These are phyloP conservation scores for Pezicula neosporulosa DNA, from an alignment of 2,329 filamentous ascomycete genomes.

Conservation along the genomic window DNA sequence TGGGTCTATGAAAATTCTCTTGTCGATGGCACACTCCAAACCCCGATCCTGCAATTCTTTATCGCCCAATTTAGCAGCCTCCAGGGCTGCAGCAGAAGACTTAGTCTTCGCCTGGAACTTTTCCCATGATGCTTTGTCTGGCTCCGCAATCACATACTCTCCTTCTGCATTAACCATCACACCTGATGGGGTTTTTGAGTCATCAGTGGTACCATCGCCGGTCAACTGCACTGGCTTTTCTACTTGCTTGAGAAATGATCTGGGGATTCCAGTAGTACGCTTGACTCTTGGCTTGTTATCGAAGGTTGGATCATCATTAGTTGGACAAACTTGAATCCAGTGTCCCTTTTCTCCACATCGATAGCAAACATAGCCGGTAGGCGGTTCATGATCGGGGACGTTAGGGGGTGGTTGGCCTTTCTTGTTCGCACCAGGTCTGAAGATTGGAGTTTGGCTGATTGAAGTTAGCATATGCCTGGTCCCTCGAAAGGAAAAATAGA, in stretches of 20 bases:
- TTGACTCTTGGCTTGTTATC: conserved; percentile 92
- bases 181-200: conserved; percentile 76
- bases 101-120: conserved; percentile 94
- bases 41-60: conserved; percentile 86
- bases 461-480: conserved; percentile 9
- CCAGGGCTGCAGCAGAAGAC: conserved; percentile 77
- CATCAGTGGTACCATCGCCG: conserved; percentile 73
- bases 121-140: conserved; percentile 95
- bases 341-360: conserved; percentile 97
- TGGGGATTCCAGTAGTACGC: conserved; percentile 93
- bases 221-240: conserved; percentile 80
- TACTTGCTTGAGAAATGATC: conserved; percentile 91
- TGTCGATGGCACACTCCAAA: conserved; percentile 92
- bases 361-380: conserved; percentile 93
- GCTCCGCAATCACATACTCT: conserved; percentile 94
- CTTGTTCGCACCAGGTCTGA: conserved; percentile 61
- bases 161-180: conserved; percentile 98
- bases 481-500: conserved; percentile 30
- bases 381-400: conserved; percentile 89
- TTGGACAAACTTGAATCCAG: conserved; percentile 97
- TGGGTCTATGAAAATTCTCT: conserved; percentile 96
- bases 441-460: conserved; percentile 57
- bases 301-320: conserved; percentile 96
- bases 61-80: conserved; percentile 71
- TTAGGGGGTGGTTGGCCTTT: conserved; percentile 49